Evolutionary conservation across 257 asterid genomes (phyloP).

Genomic region (Nicotiana tomentosiformis): DNA sequence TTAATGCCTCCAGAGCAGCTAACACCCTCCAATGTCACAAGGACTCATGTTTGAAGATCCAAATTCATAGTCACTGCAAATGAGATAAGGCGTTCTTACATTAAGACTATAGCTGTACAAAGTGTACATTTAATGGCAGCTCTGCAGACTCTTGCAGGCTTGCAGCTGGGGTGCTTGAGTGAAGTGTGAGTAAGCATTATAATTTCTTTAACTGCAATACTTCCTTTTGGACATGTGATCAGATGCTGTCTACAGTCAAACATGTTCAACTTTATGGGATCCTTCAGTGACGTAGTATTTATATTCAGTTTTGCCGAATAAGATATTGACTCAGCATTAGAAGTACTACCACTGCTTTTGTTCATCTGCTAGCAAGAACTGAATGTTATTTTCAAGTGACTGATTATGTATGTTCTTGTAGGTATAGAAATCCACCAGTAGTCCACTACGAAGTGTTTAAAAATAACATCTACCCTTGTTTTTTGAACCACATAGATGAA

Average conservation of each 20-base stretch:
- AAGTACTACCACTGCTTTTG: background rate
- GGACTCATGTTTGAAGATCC: background rate
- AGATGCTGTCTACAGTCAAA: background rate
- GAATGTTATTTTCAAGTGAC: background rate
- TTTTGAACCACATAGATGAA: constrained; percentile 11
- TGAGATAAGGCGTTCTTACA: background rate
- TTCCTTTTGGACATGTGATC: background rate
- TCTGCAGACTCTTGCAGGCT: constrained; percentile 1
- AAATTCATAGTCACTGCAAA: background rate
- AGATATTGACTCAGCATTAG: background rate
- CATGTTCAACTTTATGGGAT: background rate
- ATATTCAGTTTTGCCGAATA: background rate
- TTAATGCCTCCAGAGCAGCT: background rate
- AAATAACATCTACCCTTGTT: background rate
- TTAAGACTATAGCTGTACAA: background rate
- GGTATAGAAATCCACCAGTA: background rate
- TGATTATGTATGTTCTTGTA: background rate
- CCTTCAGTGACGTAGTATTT: background rate
- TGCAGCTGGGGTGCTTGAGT: background rate
- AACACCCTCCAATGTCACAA: background rate
- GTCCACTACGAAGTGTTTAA: background rate
- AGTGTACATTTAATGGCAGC: background rate
- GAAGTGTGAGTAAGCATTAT: background rate
- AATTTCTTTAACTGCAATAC: background rate
- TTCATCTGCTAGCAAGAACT: background rate